Conservation (phyloP, 768 basidiomycete genomes). For the Exsudoporus frostii region DNA sequence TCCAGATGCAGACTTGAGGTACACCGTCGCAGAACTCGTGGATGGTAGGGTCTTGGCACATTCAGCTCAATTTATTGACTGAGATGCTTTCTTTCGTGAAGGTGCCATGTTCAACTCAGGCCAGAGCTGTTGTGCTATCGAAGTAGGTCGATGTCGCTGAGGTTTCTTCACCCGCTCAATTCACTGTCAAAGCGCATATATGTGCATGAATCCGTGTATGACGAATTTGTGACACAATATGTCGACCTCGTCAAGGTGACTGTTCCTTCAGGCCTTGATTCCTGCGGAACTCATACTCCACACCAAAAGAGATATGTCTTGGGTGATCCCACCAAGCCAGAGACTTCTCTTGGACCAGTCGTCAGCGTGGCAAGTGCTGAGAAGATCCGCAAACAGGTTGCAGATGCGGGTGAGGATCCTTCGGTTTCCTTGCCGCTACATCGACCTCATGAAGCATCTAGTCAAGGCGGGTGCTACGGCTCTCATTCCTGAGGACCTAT, state of each 20-base stretch:
- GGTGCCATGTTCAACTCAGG: constrained; percentile 97
- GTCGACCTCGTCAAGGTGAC: constrained; percentile 70
- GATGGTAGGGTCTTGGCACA: constrained; percentile 60
- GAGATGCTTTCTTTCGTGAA: constrained; percentile 23
- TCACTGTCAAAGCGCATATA: constrained; percentile 71
- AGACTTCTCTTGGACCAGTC: constrained; percentile 89
- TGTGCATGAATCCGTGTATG: constrained; percentile 82
- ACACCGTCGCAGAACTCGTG: constrained; percentile 80
- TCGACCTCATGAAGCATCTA: constrained; percentile 21
- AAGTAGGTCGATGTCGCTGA: constrained; percentile 45
- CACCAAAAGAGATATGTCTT: constrained; percentile 66
- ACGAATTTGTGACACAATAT: constrained; percentile 71
- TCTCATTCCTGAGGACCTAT: constrained; percentile 65
- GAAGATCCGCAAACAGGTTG: constrained; percentile 81
- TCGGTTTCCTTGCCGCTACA: not conserved
- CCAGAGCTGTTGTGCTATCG: constrained; percentile 93
- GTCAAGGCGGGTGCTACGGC: constrained; percentile 78
- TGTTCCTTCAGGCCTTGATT: not conserved
- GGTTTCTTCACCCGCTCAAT: not conserved
- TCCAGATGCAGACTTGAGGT: constrained; percentile 79
- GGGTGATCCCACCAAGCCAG: constrained; percentile 74
- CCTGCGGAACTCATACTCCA: not conserved
- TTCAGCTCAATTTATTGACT: not conserved
- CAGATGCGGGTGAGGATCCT: constrained; percentile 64
- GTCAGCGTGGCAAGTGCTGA: constrained; percentile 84